These are phyloP conservation scores for Pezizomycotina sp. DNA, from an alignment of 2,329 filamentous ascomycete genomes.

Conservation along the genomic window DNA sequence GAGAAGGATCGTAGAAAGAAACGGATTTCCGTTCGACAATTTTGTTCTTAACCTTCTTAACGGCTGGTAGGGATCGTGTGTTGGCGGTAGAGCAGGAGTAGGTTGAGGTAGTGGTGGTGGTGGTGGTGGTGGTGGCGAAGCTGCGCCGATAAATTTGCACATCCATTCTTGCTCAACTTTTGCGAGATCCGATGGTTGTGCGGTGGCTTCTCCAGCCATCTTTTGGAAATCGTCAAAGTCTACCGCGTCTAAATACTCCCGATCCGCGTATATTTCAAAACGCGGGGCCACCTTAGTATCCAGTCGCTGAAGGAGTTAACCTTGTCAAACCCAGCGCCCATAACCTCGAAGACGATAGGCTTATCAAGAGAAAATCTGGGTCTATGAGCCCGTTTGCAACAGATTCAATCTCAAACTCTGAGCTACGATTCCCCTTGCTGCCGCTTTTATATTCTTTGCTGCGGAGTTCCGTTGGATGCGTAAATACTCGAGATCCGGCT, in stretches of 20 bases:
- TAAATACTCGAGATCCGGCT: conserved; percentile 31
- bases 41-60: conserved; percentile 10
- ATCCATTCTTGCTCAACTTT: conserved; percentile 48
- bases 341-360: conserved; percentile 64
- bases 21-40: conserved; percentile 16
- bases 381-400: too few relatives aligned
- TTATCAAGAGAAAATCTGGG: conserved; percentile 37
- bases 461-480: conserved; percentile 30
- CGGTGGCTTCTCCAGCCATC: conserved; percentile 43
- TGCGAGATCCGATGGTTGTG: conserved; percentile 38
- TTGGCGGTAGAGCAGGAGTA: too few relatives aligned
- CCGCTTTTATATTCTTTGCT: conserved; percentile 23
- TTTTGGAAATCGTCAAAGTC: conserved; percentile 54
- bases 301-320: conserved; percentile 51
- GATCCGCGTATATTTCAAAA: conserved; percentile 65
- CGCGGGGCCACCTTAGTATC: conserved; percentile 58
- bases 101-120: too few relatives aligned
- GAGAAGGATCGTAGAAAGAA: conserved; percentile 5
- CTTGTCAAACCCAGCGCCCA: conserved; percentile 66
- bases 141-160: conserved; percentile 32
- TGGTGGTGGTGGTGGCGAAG: conserved; percentile 1
- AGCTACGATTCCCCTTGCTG: conserved; percentile 1
- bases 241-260: conserved; percentile 50
- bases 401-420: conserved; percentile 1
- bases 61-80: conserved; percentile 1